Conservation (phyloP, 805 yeast genomes). For the Metschnikowia peoriensis region DNA sequence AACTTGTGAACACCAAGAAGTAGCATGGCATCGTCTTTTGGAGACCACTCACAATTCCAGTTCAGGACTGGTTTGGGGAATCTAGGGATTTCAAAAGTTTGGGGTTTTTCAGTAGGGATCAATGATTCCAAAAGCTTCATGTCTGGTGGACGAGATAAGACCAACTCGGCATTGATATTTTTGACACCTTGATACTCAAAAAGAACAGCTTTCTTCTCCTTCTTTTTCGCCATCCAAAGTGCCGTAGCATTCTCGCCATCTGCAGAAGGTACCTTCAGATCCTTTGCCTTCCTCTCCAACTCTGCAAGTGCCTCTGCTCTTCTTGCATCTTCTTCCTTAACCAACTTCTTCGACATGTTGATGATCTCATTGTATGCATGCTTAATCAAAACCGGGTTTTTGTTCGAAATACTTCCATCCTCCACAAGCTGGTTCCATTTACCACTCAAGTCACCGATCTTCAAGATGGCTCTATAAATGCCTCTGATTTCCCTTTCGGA, state of each 20-base stretch:
- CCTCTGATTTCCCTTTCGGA: constrained; percentile 86
- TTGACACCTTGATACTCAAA: constrained; percentile 88
- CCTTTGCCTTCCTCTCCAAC: constrained; percentile 58
- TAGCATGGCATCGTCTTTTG: constrained; percentile 80
- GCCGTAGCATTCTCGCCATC: constrained; percentile 44
- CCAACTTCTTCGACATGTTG: constrained; percentile 56
- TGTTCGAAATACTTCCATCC: constrained; percentile 85
- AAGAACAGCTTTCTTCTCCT: constrained; percentile 84
- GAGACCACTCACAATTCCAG: constrained; percentile 88
- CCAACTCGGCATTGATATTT: constrained; percentile 85
- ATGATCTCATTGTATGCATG: constrained; percentile 74
- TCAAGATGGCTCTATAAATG: constrained; percentile 76
- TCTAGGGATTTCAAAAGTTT: constrained; percentile 56
- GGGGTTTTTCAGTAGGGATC: constrained; percentile 55
- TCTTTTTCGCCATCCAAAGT: constrained; percentile 60
- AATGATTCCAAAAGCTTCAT: constrained; percentile 59
- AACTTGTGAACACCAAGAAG: constrained; percentile 85
- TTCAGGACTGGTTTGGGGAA: constrained; percentile 80
- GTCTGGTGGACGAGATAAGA: constrained; percentile 82
- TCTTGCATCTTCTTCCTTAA: constrained; percentile 63
- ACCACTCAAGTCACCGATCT: constrained; percentile 73
- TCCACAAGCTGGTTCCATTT: constrained; percentile 84
- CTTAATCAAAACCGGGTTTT: constrained; percentile 75
- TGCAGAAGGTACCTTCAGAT: constrained; percentile 43
- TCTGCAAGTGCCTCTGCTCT: constrained; percentile 54